Evolutionary conservation across 768 basidiomycete species (phyloP).

Genomic region (Suillus variegatus): DNA sequence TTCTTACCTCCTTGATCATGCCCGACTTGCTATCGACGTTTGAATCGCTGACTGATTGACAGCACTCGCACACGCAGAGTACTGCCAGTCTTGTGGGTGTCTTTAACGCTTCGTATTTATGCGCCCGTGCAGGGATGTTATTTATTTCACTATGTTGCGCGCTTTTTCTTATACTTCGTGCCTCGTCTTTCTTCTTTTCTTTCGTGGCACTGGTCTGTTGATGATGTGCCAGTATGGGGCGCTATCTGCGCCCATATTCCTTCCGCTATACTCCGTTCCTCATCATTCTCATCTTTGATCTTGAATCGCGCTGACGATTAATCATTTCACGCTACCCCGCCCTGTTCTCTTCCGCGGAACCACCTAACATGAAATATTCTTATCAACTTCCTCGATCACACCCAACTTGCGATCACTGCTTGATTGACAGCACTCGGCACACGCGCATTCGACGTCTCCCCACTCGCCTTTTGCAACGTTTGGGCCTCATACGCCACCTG

Average conservation of each 20-base stretch:
- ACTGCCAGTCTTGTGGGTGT: background rate
- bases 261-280: background rate
- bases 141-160: too few relatives aligned
- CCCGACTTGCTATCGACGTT: background rate
- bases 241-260: too few relatives aligned
- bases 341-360: background rate
- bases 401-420: background rate
- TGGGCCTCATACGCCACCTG: slow-evolving; percentile 19
- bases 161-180: background rate
- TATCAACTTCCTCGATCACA: background rate
- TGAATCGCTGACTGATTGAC: background rate
- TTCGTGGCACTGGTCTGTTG: background rate
- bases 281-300: background rate
- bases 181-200: background rate
- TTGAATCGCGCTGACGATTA: background rate
- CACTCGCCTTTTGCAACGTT: slow-evolving; percentile 23
- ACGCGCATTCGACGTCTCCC: slow-evolving; percentile 14
- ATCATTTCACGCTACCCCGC: background rate
- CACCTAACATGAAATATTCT: background rate
- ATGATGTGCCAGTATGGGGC: background rate
- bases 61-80: background rate
- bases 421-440: slow-evolving; percentile 19
- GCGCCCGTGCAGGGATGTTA: background rate
- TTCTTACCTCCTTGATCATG: too few relatives aligned
- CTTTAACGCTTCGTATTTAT: background rate